Base-by-base conservation (phyloP, 176 grass and related monocot species). In the Eragrostis nindensis region DNA sequence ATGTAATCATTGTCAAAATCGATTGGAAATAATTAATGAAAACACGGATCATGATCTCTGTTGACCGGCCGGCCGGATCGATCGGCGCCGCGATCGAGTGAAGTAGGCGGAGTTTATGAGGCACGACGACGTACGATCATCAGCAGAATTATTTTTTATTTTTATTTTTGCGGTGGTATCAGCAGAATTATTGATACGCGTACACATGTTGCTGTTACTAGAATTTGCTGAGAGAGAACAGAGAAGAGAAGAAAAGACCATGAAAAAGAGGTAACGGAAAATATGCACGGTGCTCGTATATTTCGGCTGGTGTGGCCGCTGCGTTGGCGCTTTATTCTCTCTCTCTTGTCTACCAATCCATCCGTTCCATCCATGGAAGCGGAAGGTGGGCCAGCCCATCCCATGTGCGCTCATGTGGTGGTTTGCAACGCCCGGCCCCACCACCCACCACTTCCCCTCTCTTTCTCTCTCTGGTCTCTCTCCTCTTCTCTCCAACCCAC, bases 381-480 rank as follows among this genome's bases (percentile, higher is more conserved):
- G 17, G 30, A 15, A 22, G 74, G 90, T 89, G 80, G 90, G 90
- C 68, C 80, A 76, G 42, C 4, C 1, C 63, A 78, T 19, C 75
- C 85, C 90, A 92, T 92, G 90, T 92, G 90, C 90, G 80, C 68
- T 84, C 90, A 92, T 89, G 90, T 87, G 90, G 87, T 89, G 84
- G 90, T 89, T 92, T 80, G 84, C 84, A 69, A 70, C 80, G 21
- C 30, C 47, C 68, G 90, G 76, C 0, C 87, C 90, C 90, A 84
- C 79, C 86, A 77, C 81, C 76, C 85, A 88, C 90, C 80, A 72
- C 86, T 70, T 86, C 25, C 55, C 12, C 54, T 8, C 5, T 55
- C 43, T 57, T 14, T 22, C 82, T 62, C 67, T 63, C 50, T 79
- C 54, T 66, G 24, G 18, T 62, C 66, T 36, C 45, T 66, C 55